Evolutionary conservation across 1,284 basidiomycete genomes (phyloP).

Genomic region (Boletellus deceptivus): DNA sequence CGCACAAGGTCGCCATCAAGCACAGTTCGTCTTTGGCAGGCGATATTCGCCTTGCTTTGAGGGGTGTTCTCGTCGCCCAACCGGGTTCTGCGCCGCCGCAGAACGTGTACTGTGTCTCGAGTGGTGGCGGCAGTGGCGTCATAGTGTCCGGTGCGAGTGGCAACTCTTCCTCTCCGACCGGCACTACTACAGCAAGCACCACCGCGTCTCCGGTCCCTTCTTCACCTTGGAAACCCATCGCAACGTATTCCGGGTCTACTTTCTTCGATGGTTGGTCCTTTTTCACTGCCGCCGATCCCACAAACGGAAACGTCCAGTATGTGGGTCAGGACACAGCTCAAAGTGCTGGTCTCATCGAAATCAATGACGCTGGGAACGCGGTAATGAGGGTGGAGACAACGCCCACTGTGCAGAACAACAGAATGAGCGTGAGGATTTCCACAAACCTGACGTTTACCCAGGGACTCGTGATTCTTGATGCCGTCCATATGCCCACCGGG

Average conservation of each 20-base stretch:
- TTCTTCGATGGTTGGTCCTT: slow-evolving; percentile 87
- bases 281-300: slow-evolving; percentile 72
- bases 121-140: slow-evolving; percentile 19
- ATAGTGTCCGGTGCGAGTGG: slow-evolving; percentile 17
- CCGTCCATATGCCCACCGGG: slow-evolving; percentile 88
- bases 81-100: slow-evolving; percentile 25
- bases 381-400: slow-evolving; percentile 86
- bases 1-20: slow-evolving; percentile 44
- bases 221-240: slow-evolving; percentile 38
- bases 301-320: slow-evolving; percentile 67
- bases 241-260: slow-evolving; percentile 47
- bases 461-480: slow-evolving; percentile 77
- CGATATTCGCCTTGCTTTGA: slow-evolving; percentile 65
- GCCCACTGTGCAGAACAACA: slow-evolving; percentile 56
- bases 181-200: slow-evolving; percentile 21
- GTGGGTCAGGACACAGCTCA: slow-evolving; percentile 53
- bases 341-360: slow-evolving; percentile 48
- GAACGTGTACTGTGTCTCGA: slow-evolving; percentile 33
- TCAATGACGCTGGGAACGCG: slow-evolving; percentile 71
- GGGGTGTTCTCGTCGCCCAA: slow-evolving; percentile 44
- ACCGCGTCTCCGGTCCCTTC: slow-evolving; percentile 21
- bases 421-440: slow-evolving; percentile 77
- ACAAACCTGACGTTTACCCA: slow-evolving; percentile 57
- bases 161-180: slow-evolving; percentile 16
- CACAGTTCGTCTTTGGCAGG: slow-evolving; percentile 59